Evolutionary conservation across 805 yeast genomes (phyloP), one percentile per base, ranked within the genome.

Genomic region (Metschnikowia anglica): DNA sequence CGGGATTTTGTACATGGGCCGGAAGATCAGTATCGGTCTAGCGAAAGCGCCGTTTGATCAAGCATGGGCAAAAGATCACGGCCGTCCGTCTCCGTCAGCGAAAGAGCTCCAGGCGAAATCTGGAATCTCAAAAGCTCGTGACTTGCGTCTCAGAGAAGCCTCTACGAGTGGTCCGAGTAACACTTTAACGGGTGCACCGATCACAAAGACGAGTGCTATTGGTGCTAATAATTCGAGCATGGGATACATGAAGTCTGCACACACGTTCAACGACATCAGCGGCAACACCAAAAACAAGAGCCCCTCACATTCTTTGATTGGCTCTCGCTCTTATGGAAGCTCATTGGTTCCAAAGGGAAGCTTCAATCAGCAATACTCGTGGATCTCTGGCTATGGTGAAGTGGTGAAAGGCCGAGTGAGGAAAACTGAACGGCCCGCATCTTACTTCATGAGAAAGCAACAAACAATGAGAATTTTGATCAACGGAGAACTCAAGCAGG

Each of bases 1-100:
- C 58, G 93, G 90, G 23, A 77, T 84, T 1, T 76, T 75, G 19
- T 91, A 74, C 63, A 88, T 85, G 73, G 96, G 95, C 2, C 72
- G 83, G 19, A 78, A 74, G 40, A 61, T 91, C 26, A 68, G 70
- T 2, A 64, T 91, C 8, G 79, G 74, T 39, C 60, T 66, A 34
- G 97, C 97, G 3, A 80, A 80, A 0, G 68, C 68, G 33, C 85
- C 65, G 61, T 54, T 64, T 34, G 34, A 47, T 9, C 66, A 66
- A 18, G 56, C 62, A 15, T 75, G 82, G 83, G 61, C 63, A 23
- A 57, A 60, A 34, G 83, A 81, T 48, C 47, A 60, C 23, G 62
- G 59, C 10, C 61, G 76, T 32, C 76, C 76, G 29, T 42, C 54
- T 2, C 60, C 61, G 9, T 49, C 59, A 29, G 16, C 28, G 6